These are phyloP conservation scores for Lantana camara DNA, from an alignment of 257 asterid genomes.

Conservation along the genomic window DNA sequence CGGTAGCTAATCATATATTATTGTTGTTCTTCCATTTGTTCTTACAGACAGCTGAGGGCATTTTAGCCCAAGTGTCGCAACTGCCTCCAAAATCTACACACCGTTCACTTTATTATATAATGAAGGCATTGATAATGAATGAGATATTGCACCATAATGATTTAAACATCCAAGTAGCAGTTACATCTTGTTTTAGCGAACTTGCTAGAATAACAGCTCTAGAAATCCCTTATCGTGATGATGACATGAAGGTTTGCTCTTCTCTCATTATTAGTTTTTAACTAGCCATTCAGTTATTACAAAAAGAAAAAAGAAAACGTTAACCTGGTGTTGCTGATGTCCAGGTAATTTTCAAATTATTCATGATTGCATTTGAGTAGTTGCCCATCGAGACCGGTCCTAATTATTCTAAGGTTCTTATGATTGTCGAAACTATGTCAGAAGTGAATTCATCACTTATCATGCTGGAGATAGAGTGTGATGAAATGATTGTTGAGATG, in stretches of 20 bases:
- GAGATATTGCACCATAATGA: constrained; percentile 39
- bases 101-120: constrained; percentile 37
- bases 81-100: constrained; percentile 41
- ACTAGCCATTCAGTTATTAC: neutral
- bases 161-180: constrained; percentile 42
- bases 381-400: constrained; percentile 37
- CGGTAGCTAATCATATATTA: no score
- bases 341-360: constrained; percentile 47
- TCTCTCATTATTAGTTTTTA: constrained; percentile 10
- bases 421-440: constrained; percentile 50
- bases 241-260: constrained; percentile 39
- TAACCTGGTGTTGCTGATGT: constrained; percentile 29
- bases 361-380: constrained; percentile 44
- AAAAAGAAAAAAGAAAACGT: neutral
- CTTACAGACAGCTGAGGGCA: constrained; percentile 47
- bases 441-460: constrained; percentile 43
- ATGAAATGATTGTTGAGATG: constrained; percentile 42
- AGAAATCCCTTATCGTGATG: constrained; percentile 44
- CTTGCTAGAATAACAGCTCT: constrained; percentile 60
- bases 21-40: constrained; percentile 22
- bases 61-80: constrained; percentile 44
- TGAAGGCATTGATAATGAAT: constrained; percentile 44
- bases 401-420: constrained; percentile 35
- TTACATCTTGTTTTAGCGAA: constrained; percentile 54
- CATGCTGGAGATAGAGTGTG: constrained; percentile 46